Percentiles rank a stretch among this genome's conserved stretches.
Conservation (phyloP, 2,329 filamentous ascomycete species). For the Hortaea sp. region DNA sequence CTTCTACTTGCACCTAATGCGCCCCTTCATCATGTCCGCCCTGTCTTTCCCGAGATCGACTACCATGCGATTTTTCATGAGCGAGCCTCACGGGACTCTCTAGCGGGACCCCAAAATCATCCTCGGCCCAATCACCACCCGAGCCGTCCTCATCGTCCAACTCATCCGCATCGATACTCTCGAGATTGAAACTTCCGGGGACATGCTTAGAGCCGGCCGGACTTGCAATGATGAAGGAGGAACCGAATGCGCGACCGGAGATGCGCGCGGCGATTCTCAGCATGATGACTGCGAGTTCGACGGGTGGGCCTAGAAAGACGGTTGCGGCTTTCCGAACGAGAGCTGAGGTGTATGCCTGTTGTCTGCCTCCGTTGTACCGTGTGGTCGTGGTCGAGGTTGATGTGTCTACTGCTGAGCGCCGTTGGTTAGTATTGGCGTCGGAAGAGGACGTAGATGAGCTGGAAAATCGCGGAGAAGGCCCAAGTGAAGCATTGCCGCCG, state of each 20-base stretch:
- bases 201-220: constrained; percentile 40
- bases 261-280: constrained; percentile 72
- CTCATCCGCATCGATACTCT: constrained; percentile 41
- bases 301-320: constrained; percentile 69
- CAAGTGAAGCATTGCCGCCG: constrained; percentile 15
- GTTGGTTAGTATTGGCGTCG: not conserved
- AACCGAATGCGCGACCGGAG: constrained; percentile 35
- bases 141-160: constrained; percentile 28
- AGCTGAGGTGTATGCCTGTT: constrained; percentile 23
- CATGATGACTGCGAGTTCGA: constrained; percentile 68
- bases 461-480: constrained; percentile 24
- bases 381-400: constrained; percentile 7
- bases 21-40: too few species aligned
- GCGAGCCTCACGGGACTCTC: constrained; percentile 19
- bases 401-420: not conserved
- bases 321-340: constrained; percentile 69
- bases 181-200: constrained; percentile 46
- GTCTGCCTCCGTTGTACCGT: constrained; percentile 5
- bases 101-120: constrained; percentile 47
- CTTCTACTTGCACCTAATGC: too few species aligned
- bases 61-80: too few species aligned
- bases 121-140: constrained; percentile 35
- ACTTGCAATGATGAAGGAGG: constrained; percentile 17
- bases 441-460: constrained; percentile 23
- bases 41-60: too few species aligned